These are phyloP conservation scores for Anisodus acutangulus DNA, from an alignment of 257 asterid genomes.

Conservation along the genomic window DNA sequence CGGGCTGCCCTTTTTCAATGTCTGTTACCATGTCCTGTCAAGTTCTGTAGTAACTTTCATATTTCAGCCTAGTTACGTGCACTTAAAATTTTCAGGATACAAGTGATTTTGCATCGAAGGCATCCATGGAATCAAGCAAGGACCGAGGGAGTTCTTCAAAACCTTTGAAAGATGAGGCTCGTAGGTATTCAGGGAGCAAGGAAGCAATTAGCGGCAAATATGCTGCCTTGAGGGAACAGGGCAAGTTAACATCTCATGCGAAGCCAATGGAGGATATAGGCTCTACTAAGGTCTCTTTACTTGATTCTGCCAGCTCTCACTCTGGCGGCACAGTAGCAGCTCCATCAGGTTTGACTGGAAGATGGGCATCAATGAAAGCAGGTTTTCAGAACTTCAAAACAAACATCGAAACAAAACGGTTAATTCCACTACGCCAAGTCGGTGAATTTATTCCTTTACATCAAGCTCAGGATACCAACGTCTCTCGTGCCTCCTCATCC, in stretches of 20 bases:
- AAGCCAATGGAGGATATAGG: slow-evolving; percentile 56
- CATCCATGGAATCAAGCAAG: slow-evolving; percentile 44
- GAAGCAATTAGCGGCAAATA: slow-evolving; percentile 89
- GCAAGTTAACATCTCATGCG: slow-evolving; percentile 46
- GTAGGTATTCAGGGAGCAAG: slow-evolving; percentile 72
- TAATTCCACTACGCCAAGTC: slow-evolving; percentile 67
- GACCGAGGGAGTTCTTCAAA: slow-evolving; percentile 78
- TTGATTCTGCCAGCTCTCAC: slow-evolving; percentile 53
- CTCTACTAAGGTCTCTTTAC: slow-evolving; percentile 84
- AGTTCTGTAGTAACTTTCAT: slow-evolving; percentile 10
- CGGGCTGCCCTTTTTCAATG: no score
- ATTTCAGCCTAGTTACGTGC: slow-evolving; percentile 23
- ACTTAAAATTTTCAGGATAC: slow-evolving; percentile 49
- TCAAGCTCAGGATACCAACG: slow-evolving; percentile 60
- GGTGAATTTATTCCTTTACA: slow-evolving; percentile 60
- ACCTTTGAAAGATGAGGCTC: slow-evolving; percentile 55
- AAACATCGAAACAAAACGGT: slow-evolving; percentile 73
- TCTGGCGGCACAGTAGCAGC: slow-evolving; percentile 36
- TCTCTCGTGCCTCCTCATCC: slow-evolving; percentile 60
- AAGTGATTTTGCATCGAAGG: slow-evolving; percentile 57
- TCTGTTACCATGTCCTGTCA: slow-evolving; percentile 7
- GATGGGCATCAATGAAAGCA: slow-evolving; percentile 94
- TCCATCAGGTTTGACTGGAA: slow-evolving; percentile 73
- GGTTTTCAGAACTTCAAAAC: slow-evolving; percentile 81
- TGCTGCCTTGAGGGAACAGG: slow-evolving; percentile 78